These are phyloP conservation scores for Tetradesmus lagerheimii DNA, from an alignment of 139 green algal species.

Conservation along the genomic window DNA sequence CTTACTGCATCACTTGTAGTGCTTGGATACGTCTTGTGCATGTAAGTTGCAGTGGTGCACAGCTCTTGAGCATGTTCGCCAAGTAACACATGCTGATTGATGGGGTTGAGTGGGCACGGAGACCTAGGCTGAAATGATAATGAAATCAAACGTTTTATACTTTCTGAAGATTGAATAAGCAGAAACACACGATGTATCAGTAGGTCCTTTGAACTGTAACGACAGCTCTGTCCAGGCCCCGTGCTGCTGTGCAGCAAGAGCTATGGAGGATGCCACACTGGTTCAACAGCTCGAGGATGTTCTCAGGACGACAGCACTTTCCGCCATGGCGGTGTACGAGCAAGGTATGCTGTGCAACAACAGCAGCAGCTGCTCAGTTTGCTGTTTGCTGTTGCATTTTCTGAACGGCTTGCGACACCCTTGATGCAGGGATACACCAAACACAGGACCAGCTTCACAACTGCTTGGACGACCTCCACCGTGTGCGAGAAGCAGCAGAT, in stretches of 20 bases:
- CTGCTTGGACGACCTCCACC: background rate
- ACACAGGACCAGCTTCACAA: background rate
- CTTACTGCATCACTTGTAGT: background rate
- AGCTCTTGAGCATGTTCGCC: too few relatives aligned
- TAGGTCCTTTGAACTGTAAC: background rate
- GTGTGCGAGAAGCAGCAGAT: background rate
- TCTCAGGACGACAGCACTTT: background rate
- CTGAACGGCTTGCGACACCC: background rate
- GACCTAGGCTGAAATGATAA: too few relatives aligned
- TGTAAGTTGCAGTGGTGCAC: background rate
- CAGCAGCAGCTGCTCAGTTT: background rate
- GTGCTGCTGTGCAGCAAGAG: background rate
- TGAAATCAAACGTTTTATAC: too few relatives aligned
- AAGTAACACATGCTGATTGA: too few relatives aligned
- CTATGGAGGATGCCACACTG: background rate
- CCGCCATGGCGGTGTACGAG: conserved; percentile 15
- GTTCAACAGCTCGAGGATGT: background rate
- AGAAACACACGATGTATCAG: background rate
- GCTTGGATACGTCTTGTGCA: background rate
- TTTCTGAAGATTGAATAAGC: too few relatives aligned
- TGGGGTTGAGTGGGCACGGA: too few relatives aligned
- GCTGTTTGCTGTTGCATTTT: background rate
- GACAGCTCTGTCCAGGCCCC: background rate
- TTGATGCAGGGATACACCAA: background rate
- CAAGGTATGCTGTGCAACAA: background rate